A percentile compares a stretch with the other conserved stretches of the same genome.
These are phyloP conservation scores for Yueomyces sinensis DNA, from an alignment of 805 yeast species.

Conservation along the genomic window DNA sequence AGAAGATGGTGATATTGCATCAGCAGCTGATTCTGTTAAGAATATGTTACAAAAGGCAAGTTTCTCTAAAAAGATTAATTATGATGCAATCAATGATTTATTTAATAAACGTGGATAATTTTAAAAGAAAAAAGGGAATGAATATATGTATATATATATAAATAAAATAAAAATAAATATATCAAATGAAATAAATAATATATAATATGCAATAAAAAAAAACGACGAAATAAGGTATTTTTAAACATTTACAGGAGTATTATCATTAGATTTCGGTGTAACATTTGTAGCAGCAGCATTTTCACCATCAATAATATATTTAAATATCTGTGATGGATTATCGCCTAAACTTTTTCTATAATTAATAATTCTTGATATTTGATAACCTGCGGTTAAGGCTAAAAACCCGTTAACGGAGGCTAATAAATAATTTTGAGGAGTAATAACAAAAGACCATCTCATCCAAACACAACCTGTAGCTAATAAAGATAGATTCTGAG, in stretches of 20 bases:
- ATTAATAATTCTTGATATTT: slow-evolving; percentile 54
- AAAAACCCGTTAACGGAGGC: slow-evolving; percentile 92
- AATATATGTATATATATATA: too few relatives aligned
- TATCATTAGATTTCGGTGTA: too few relatives aligned
- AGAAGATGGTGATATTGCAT: slow-evolving; percentile 24
- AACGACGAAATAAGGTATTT: too few relatives aligned
- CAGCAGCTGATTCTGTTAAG: slow-evolving; percentile 73
- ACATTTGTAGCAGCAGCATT: not conserved
- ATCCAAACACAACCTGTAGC: slow-evolving; percentile 97
- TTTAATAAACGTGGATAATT: slow-evolving; percentile 21
- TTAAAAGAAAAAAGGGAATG: too few relatives aligned
- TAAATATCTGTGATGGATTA: slow-evolving; percentile 37
- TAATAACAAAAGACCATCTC: slow-evolving; percentile 91
- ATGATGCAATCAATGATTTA: slow-evolving; percentile 56
- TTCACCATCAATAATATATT: slow-evolving; percentile 44
- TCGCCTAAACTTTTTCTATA: slow-evolving; percentile 61
- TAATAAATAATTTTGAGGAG: slow-evolving; percentile 72
- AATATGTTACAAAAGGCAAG: slow-evolving; percentile 63
- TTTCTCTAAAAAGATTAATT: slow-evolving; percentile 82
- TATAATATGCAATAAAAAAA: too few relatives aligned
- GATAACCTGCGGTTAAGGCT: slow-evolving; percentile 81
- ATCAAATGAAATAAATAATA: too few relatives aligned
- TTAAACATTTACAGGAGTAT: too few relatives aligned
- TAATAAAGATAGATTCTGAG: slow-evolving; percentile 50
- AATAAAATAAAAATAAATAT: too few relatives aligned